Conservation (phyloP, 306 rosid genomes). For the Cucumis melo region DNA sequence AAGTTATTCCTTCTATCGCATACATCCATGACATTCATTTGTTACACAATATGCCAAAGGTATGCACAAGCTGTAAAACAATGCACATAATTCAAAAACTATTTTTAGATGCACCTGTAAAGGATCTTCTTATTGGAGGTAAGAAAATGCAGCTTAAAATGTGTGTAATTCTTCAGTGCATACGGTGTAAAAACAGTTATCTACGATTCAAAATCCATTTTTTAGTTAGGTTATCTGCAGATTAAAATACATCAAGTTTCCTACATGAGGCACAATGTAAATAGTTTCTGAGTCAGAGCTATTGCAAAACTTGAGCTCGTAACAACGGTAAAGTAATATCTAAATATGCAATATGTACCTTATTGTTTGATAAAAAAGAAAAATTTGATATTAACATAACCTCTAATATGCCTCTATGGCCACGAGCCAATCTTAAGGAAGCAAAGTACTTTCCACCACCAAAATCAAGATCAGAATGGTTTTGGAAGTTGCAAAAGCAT, state of each 20-base stretch:
- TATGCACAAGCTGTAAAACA: slow-evolving; percentile 3
- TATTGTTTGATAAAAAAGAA: background rate
- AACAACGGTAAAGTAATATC: too few relatives aligned
- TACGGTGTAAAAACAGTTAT: slow-evolving; percentile 73
- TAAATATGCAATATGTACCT: background rate
- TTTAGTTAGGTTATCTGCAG: slow-evolving; percentile 11
- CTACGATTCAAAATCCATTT: slow-evolving; percentile 32
- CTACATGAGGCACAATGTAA: background rate
- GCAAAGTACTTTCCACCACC: slow-evolving; percentile 56
- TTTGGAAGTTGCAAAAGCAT: too few relatives aligned
- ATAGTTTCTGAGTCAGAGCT: background rate
- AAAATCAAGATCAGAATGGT: slow-evolving; percentile 73
- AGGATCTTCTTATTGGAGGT: slow-evolving; percentile 43
- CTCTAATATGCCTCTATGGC: slow-evolving; percentile 70
- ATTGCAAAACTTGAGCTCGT: background rate
- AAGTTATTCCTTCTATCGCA: slow-evolving; percentile 54
- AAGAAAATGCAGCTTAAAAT: slow-evolving; percentile 49
- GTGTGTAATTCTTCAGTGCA: slow-evolving; percentile 62
- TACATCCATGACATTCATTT: slow-evolving; percentile 14
- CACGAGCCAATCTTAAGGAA: slow-evolving; percentile 73
- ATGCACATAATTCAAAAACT: slow-evolving; percentile 4
- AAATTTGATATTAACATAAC: slow-evolving; percentile 15
- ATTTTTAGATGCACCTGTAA: slow-evolving; percentile 36
- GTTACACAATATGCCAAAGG: background rate
- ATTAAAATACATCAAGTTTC: slow-evolving; percentile 2